Evolutionary conservation across 805 yeast species (phyloP), one percentile per base, ranked within the genome.

Genomic region (Candida odintsovae): DNA sequence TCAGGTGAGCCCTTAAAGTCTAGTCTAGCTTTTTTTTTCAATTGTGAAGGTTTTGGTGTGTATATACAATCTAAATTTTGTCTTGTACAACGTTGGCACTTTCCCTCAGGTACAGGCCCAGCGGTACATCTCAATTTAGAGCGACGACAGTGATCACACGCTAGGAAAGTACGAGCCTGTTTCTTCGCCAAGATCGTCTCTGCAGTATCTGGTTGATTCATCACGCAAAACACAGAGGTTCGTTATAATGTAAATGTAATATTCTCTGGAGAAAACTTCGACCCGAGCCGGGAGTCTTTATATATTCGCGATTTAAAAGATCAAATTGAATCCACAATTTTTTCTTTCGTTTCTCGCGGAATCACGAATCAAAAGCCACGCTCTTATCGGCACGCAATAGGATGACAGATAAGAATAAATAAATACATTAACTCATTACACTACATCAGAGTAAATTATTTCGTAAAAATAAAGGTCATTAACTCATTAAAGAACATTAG

Each of bases 111-210:
- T 7, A 29, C 41, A 4, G 43, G 49, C 6, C 26, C 35, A 3
- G 31, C 44, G 9, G 33, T 49, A 26, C 54, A 50, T 13, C 49
- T 47, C 15, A 50, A 15, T 23, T 50, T 50, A 3, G 52, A 48
- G 19, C 38, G 47, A n/a, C 54, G 43, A n/a, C 54, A 50, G 26
- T 44, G 26, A 19, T 50, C 54, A 41, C 54, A 50, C 8, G 54
- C 54, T 7, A 50, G 48, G 13, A 50, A 50, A 11, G 50, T 46
- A n/a, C 54, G 36, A 2, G 36, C 36, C 36, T 33, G 36, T 12
- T 33, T 33, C 36, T 33, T 33, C 13, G 36, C 20, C 20, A 33
- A 20, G 5, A 33, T 33, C 20, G 7, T 28, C 31, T 28, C 31
- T 28, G 31, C 31, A 28, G 31, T 13, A 4, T 28, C 31, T 28